phyloP scores from a whole-genome alignment of 176 grass and related monocot genomes.

The Aegilops speltoides region DNA sequence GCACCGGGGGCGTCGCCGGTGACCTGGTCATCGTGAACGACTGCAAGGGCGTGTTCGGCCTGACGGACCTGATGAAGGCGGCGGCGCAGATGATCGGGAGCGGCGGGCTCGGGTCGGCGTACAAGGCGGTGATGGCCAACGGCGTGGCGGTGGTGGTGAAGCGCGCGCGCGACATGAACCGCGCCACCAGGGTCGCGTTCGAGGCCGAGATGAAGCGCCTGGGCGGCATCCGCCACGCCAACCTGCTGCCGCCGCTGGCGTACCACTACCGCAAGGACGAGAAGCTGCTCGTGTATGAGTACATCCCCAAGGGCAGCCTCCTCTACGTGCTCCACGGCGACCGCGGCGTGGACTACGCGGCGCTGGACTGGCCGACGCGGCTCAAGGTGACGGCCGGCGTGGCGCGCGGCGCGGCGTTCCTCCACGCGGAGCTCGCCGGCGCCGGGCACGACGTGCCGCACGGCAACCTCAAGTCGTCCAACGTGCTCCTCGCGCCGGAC shows the following conservation, averaged over 20 bases:
- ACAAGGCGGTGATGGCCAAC: conserved; percentile 82
- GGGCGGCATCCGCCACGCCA: conserved; percentile 55
- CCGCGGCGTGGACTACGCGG: conserved; percentile 70
- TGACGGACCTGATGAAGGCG: conserved; percentile 91
- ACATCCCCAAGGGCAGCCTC: conserved; percentile 90
- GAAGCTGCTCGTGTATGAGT: conserved; percentile 84
- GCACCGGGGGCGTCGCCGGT: not conserved
- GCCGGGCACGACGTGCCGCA: conserved; percentile 49
- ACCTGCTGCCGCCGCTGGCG: conserved; percentile 68
- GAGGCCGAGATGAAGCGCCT: conserved; percentile 65
- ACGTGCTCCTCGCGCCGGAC: conserved; percentile 76
- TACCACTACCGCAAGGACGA: conserved; percentile 85
- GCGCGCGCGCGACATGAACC: conserved; percentile 85
- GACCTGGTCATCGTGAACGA: conserved; percentile 83
- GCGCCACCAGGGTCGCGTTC: conserved; percentile 59
- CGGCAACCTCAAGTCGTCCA: conserved; percentile 93
- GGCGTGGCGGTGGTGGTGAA: conserved; percentile 70
- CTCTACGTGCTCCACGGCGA: conserved; percentile 90
- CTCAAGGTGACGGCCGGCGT: conserved; percentile 63
- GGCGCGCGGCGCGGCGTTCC: conserved; percentile 51
- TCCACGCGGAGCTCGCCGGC: conserved; percentile 49
- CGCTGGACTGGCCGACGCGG: conserved; percentile 67
- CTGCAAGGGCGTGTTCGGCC: conserved; percentile 62
- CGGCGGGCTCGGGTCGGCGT: conserved; percentile 64
- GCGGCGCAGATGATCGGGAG: conserved; percentile 71